phyloP scores from a whole-genome alignment of 2,329 filamentous ascomycete genomes.

The Botryosphaeria dothidea region DNA sequence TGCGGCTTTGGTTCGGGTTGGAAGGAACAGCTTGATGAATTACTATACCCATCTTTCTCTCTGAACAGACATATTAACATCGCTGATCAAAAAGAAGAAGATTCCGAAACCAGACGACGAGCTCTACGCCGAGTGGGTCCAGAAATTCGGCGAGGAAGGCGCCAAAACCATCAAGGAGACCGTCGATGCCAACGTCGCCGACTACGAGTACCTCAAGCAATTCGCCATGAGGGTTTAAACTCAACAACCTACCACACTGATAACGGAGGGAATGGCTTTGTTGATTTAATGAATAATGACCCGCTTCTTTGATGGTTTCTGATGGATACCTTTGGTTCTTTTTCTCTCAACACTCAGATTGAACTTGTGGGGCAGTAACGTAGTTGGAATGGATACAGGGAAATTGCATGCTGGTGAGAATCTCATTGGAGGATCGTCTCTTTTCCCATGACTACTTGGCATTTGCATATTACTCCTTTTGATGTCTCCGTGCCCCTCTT shows the following conservation, averaged over 20 bases:
- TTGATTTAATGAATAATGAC: constrained; percentile 2
- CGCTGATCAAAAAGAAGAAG: constrained; percentile 49
- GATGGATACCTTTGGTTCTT: constrained; percentile 1
- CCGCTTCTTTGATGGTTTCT: not conserved
- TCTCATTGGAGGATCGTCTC: not conserved
- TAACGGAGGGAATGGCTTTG: not conserved
- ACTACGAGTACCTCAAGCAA: constrained; percentile 81
- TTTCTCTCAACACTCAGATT: not conserved
- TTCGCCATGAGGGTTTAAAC: constrained; percentile 61
- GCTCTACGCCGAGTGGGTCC: constrained; percentile 69
- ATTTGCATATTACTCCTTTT: not conserved
- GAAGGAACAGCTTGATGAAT: constrained; percentile 8
- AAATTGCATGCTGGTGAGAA: not conserved
- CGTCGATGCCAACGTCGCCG: constrained; percentile 69
- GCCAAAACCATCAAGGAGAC: constrained; percentile 69
- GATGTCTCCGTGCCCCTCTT: not conserved
- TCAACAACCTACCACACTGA: not conserved
- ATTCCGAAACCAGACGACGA: constrained; percentile 64
- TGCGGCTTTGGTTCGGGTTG: not conserved
- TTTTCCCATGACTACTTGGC: not conserved
- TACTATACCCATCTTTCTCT: not conserved
- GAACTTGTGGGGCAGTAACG: not conserved
- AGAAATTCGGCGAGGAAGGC: constrained; percentile 73
- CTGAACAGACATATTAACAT: constrained; percentile 6
- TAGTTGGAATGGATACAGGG: not conserved